Evolutionary conservation across 805 yeast genomes (phyloP).

Genomic region (Starmera caribaea): DNA sequence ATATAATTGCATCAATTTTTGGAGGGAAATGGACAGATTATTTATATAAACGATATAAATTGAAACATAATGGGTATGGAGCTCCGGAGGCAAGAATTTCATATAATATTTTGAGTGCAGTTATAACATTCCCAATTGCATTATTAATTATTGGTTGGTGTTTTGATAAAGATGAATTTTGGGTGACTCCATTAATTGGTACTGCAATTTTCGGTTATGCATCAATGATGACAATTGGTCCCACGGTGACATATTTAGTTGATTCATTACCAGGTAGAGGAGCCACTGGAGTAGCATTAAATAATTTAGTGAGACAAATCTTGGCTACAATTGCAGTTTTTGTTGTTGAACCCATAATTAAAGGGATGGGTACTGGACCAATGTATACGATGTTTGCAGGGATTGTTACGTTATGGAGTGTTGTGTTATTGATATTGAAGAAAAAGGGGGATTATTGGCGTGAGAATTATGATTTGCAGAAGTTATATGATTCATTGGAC

Average conservation of each 20-base stretch:
- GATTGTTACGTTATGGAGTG: slow-evolving; percentile 33
- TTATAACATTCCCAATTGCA: slow-evolving; percentile 50
- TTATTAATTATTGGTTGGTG: slow-evolving; percentile 80
- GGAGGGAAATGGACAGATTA: slow-evolving; percentile 78
- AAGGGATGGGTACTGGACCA: slow-evolving; percentile 64
- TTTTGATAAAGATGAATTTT: slow-evolving; percentile 49
- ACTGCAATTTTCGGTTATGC: slow-evolving; percentile 78
- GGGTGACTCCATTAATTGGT: slow-evolving; percentile 78
- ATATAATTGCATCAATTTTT: slow-evolving; percentile 62
- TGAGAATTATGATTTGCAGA: slow-evolving; percentile 48
- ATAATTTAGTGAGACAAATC: slow-evolving; percentile 63
- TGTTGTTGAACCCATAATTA: slow-evolving; percentile 58
- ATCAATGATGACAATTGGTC: slow-evolving; percentile 75
- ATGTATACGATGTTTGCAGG: slow-evolving; percentile 60
- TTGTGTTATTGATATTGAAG: slow-evolving; percentile 37
- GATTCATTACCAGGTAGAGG: slow-evolving; percentile 84
- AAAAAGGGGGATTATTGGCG: slow-evolving; percentile 52
- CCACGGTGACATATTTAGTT: slow-evolving; percentile 70
- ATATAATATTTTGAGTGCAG: slow-evolving; percentile 61
- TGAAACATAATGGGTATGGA: slow-evolving; percentile 47
- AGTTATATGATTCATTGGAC: slow-evolving; percentile 38
- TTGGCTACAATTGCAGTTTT: slow-evolving; percentile 74
- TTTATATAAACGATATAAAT: slow-evolving; percentile 41
- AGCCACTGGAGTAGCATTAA: slow-evolving; percentile 81
- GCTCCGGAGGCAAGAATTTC: slow-evolving; percentile 76